Evolutionary conservation across 345 rosid genomes (phyloP), one percentile per base, ranked within the genome.

Genomic region (Gossypium thurberi): DNA sequence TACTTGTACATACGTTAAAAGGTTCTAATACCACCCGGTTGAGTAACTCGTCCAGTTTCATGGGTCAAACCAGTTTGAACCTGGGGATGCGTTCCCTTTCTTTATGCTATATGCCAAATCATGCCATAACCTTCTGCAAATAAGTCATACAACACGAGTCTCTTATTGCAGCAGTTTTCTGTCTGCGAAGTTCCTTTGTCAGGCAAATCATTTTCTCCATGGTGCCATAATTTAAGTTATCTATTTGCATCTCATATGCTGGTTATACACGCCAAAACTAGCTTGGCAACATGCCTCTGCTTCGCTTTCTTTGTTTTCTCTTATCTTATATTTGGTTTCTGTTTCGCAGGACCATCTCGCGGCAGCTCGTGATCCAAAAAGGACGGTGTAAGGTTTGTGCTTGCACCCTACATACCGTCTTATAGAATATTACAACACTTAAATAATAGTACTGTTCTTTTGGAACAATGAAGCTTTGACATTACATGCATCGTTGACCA

Each of bases 301-400:
- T 14, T 20, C 52, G 2, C 50, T 14, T 17, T 42, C 8, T 50
- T 17, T 52, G 23, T 18, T 53, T 18, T 7, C 10, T 18, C 3
- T 17, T 52, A 58, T 37, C 56, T 58, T 46, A 52, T 65, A 62
- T 69, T 60, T 65, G 43, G 28, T 75, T 46, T 69, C 74, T 58
- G 60, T 79, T 52, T 53, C 83, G 82, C 71, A 93, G 98, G 98
- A 93, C 73, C 98, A 91, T 85, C 72, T 93, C 65, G 87, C 93
- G n/a, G 82, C 97, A 63, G 81, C 91, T 70, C 95, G 93, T 20
- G 97, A 87, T 82, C 84, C 88, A 21, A 93, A 81, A 83, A 91
- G 89, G 76, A 89, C 82, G 71, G 72, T 76, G 51, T 79, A 78
- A 80, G 76, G 76, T 76, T 61, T 63, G 5, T 10, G 8, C 52